Conservation (phyloP, 495 filamentous ascomycete species). For the Annulohypoxylon maeteangense region DNA sequence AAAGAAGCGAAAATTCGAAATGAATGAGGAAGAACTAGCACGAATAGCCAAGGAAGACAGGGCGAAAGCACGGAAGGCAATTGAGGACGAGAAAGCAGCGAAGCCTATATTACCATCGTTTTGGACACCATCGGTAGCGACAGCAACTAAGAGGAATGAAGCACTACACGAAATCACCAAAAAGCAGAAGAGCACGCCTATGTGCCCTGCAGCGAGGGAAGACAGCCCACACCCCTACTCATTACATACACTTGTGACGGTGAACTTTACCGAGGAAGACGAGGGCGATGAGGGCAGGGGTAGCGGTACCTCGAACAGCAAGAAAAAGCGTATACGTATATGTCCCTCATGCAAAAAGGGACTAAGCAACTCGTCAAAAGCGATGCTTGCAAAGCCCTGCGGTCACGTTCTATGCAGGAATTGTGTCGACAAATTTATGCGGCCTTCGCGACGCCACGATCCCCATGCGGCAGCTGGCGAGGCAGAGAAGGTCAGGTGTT, state of each 20-base stretch:
- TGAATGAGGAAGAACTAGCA: slow-evolving; percentile 82
- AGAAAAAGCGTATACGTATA: slow-evolving; percentile 65
- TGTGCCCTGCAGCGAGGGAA: slow-evolving; percentile 81
- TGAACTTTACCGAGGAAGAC: slow-evolving; percentile 83
- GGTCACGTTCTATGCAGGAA: slow-evolving; percentile 93
- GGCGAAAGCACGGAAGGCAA: slow-evolving; percentile 70
- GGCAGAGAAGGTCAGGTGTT: slow-evolving; percentile 73
- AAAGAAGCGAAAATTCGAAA: slow-evolving; percentile 80
- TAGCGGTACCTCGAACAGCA: slow-evolving; percentile 46
- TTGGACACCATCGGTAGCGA: slow-evolving; percentile 91
- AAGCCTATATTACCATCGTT: slow-evolving; percentile 88
- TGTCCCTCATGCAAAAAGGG: slow-evolving; percentile 92
- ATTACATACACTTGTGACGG: slow-evolving; percentile 80
- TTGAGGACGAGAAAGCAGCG: slow-evolving; percentile 79
- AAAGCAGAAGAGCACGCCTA: slow-evolving; percentile 74
- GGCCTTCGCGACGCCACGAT: slow-evolving; percentile 64
- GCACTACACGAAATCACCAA: slow-evolving; percentile 68
- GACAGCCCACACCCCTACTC: slow-evolving; percentile 79
- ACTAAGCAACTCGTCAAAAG: slow-evolving; percentile 83
- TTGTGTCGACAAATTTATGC: slow-evolving; percentile 91
- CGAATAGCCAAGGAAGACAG: slow-evolving; percentile 76
- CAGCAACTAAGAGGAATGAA: slow-evolving; percentile 63
- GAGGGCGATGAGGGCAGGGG: slow-evolving; percentile 52
- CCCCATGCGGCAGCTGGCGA: slow-evolving; percentile 70
- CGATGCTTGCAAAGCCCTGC: slow-evolving; percentile 89